These are phyloP conservation scores for Mychonastes homosphaera DNA, from an alignment of 139 green algal species.

Conservation along the genomic window DNA sequence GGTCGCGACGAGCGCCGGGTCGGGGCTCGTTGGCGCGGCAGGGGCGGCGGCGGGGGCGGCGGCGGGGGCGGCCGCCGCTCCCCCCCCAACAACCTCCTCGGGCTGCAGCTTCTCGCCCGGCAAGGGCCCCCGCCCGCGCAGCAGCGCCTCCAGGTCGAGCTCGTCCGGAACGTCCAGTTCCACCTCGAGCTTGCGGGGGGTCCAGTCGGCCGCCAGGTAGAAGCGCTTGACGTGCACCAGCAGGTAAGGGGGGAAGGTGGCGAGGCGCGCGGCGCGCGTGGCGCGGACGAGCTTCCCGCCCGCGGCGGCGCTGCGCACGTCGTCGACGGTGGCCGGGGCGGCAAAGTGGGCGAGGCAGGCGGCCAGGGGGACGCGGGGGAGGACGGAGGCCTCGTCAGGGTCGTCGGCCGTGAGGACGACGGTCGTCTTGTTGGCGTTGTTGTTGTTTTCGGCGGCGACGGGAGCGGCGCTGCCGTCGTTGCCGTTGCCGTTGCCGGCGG, in stretches of 20 bases:
- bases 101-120: conserved; percentile 71
- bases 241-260: conserved; percentile 80
- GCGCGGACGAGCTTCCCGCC: conserved; percentile 32
- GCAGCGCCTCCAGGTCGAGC: conserved; percentile 64
- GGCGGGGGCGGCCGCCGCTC: background rate
- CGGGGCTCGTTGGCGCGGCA: conserved; percentile 16
- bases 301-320: conserved; percentile 52
- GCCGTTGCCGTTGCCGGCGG: conserved; percentile 33
- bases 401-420: no score
- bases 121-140: conserved; percentile 52
- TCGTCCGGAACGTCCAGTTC: conserved; percentile 69
- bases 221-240: conserved; percentile 73
- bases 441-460: no score
- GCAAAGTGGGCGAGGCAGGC: background rate
- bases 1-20: conserved; percentile 26
- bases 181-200: conserved; percentile 82
- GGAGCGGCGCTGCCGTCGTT: no score
- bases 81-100: conserved; percentile 25
- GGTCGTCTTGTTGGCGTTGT: no score
- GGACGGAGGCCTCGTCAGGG: no score
- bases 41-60: conserved; percentile 9
- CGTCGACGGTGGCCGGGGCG: conserved; percentile 27
- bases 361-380: no score
- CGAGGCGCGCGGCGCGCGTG: conserved; percentile 52
- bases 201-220: conserved; percentile 71